Evolutionary conservation across 2,329 filamentous ascomycete species (phyloP), one percentile per base, ranked within the genome.

Genomic region (Sporothrix protearum): DNA sequence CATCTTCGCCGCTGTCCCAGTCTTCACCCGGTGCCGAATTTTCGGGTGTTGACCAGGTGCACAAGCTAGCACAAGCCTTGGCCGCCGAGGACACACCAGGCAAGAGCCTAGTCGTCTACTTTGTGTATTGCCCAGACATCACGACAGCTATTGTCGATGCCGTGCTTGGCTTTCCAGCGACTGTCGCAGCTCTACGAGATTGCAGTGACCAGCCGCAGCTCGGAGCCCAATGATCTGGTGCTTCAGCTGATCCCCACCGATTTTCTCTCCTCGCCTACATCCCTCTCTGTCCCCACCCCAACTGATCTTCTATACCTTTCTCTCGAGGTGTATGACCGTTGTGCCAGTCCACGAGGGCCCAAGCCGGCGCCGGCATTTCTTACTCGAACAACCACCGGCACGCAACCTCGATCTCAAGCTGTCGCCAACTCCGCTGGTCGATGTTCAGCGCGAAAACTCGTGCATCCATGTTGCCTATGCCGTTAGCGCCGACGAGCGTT

Each of bases 401-500:
- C 88, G 90, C 33, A 85, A 84, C 36, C 91, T 96, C 69, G 91
- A 92, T 67, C 96, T 96, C 80, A 91, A 92, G 78, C 81, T 94
- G 1, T 85, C 84, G 1, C 80, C 87, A 0, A 88, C 87, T 16
- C 90, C 92, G 1, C 92, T 92, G 0, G 86, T 88, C 22, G 92
- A 93, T 22, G 82, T 95, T 6, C 83, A 96, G 69, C 88, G 91
- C 71, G 92, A 96, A 78, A 93, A 94, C 75, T 92, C 89, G 0
- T 91, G 91, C 76, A 88, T 97, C 39, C 93, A 97, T 78, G 83
- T 96, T 59, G 92, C 91, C 0, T 96, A 96, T 77, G 88, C 91
- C 1, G 86, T 89, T 71, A 94, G 92, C 76, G 83, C 90, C 12
- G 92, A 95, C 78, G 88, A 91, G 25, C 84, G 89, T 9, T 97